Conservation (phyloP, 2,329 filamentous ascomycete species). For the Herpotrichia juniperi region DNA sequence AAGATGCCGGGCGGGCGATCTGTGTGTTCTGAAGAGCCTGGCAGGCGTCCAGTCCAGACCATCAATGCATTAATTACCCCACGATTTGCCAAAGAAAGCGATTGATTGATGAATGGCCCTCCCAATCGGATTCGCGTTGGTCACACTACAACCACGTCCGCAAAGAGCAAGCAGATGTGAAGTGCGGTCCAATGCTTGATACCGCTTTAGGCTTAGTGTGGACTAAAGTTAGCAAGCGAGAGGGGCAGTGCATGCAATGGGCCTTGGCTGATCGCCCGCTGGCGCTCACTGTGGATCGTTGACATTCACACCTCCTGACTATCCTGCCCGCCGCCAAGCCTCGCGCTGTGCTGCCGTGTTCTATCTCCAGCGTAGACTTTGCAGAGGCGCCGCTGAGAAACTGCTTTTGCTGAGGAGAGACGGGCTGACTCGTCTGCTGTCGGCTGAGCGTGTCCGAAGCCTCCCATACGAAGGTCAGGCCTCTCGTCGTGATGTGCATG, state of each 20-base stretch:
- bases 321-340: conserved; percentile 10
- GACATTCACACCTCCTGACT: not conserved
- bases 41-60: no score
- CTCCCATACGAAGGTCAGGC: not conserved
- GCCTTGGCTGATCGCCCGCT: conserved; percentile 2
- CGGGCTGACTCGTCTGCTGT: conserved; percentile 1
- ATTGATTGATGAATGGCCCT: conserved; percentile 2
- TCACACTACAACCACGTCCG: not conserved
- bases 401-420: not conserved
- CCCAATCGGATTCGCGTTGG: conserved; percentile 6
- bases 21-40: no score
- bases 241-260: not conserved
- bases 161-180: not conserved
- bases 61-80: no score
- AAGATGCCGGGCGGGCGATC: not conserved
- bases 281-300: not conserved
- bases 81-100: conserved; percentile 11
- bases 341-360: not conserved
- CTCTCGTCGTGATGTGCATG: conserved; percentile 9
- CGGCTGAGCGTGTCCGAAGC: conserved; percentile 5
- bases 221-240: conserved; percentile 33
- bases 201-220: conserved; percentile 16
- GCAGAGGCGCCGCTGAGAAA: no score
- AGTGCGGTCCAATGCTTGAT: conserved; percentile 13
- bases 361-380: not conserved